Evolutionary conservation across 176 grass and related monocot species (phyloP).

Genomic region (Juncus effusus): DNA sequence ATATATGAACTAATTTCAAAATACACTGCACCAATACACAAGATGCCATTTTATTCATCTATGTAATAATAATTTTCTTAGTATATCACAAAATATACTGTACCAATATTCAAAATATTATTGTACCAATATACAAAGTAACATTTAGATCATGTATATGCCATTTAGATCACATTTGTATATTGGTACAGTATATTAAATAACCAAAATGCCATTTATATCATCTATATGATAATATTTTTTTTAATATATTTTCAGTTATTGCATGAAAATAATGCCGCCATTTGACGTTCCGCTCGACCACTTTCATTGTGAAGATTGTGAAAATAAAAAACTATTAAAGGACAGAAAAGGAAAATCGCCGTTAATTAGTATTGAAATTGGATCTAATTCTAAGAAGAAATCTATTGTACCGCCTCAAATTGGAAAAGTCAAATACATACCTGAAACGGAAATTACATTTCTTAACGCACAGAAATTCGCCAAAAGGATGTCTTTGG

Average conservation of each 20-base stretch:
- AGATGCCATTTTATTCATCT: no score
- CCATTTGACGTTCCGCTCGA: not conserved
- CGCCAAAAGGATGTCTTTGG: constrained; percentile 27
- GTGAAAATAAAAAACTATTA: constrained; percentile 13
- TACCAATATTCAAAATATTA: no score
- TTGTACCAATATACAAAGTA: no score
- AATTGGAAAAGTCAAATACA: constrained; percentile 50
- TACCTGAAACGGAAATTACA: constrained; percentile 48
- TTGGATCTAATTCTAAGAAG: constrained; percentile 19
- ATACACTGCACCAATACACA: no score
- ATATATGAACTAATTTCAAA: no score
- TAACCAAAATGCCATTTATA: not conserved
- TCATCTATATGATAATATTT: not conserved
- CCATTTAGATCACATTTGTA: no score
- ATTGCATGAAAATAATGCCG: constrained; percentile 25
- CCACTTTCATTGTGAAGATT: constrained; percentile 31
- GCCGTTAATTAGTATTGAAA: not conserved
- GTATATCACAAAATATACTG: no score
- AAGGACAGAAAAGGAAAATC: constrained; percentile 17
- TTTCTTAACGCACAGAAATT: constrained; percentile 32
- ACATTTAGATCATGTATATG: no score
- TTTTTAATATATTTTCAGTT: constrained; percentile 29
- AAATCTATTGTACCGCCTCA: constrained; percentile 23
- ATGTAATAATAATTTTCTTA: no score
- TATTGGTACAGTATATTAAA: no score